A percentile compares a stretch with the other conserved stretches of the same genome.
phyloP scores from a whole-genome alignment of 2,329 filamentous ascomycete genomes.

The Neoarthrinium moseri region DNA sequence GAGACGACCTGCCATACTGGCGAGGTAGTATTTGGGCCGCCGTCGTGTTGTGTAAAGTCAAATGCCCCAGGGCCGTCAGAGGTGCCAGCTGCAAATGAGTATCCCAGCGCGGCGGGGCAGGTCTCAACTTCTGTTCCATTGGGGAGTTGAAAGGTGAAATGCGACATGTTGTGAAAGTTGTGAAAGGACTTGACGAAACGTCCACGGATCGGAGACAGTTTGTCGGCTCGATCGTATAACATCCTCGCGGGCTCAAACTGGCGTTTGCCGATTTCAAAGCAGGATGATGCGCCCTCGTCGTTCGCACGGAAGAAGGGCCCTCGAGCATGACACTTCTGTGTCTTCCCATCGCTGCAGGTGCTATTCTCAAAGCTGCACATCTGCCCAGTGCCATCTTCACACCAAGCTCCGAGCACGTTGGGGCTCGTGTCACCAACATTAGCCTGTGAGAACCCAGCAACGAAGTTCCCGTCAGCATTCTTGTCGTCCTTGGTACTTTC shows the following conservation, averaged over 20 bases:
- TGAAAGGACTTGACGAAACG: conserved; percentile 78
- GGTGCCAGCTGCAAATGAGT: conserved; percentile 90
- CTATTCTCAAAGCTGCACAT: conserved; percentile 77
- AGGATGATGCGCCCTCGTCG: conserved; percentile 71
- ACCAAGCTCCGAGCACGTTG: conserved; percentile 84
- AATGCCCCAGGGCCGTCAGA: conserved; percentile 89
- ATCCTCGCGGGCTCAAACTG: conserved; percentile 52
- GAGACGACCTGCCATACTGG: conserved; percentile 81
- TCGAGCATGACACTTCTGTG: conserved; percentile 70
- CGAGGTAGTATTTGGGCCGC: conserved; percentile 60
- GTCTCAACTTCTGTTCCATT: conserved; percentile 72
- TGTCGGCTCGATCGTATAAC: conserved; percentile 52
- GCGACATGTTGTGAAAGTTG: conserved; percentile 78
- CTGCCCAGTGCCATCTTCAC: conserved; percentile 76
- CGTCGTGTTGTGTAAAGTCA: conserved; percentile 88
- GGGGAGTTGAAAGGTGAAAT: conserved; percentile 69
- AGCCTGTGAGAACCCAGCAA: conserved; percentile 89
- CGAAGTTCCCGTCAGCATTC: conserved; percentile 65
- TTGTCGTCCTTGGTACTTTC: conserved; percentile 56
- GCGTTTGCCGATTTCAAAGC: conserved; percentile 73
- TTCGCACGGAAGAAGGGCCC: conserved; percentile 67
- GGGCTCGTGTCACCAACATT: conserved; percentile 90
- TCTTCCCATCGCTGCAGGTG: conserved; percentile 72
- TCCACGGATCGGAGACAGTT: conserved; percentile 51
- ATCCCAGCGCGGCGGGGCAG: conserved; percentile 85